Base-by-base conservation (phyloP, 345 rosid species). In the Raphanus sativus region DNA sequence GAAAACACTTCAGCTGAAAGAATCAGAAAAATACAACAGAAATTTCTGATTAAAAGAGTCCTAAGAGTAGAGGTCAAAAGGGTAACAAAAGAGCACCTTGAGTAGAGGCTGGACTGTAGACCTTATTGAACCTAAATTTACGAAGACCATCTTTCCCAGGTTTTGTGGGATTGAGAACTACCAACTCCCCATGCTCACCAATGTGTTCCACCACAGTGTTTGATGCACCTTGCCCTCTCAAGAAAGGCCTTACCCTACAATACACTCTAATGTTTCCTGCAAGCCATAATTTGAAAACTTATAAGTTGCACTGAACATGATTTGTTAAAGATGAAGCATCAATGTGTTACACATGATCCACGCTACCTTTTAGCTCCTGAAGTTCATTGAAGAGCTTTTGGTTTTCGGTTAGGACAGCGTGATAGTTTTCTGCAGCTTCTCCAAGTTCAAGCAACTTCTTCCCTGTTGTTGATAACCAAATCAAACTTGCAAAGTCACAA, bases 201-300 rank as follows among this genome's bases (percentile, higher is more conserved):
- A 87, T 83, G 75, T 68, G 64, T 36, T 95, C 97, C 3, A 95
- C 67, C 10, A 77, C 81, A 4, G 94, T 80, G 52, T 79, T 80
- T 69, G 81, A 82, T 70, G 64, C 85, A 30, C 75, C 59, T 79
- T 95, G 90, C 45, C 89, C 97, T 9, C 83, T 85, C 71, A 89
- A 62, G 81, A 89, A 88, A 58, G 99, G 98, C 77, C 97, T 90
- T 40, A 93, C 75, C 54, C 96, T 87, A 67, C 99, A 95, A 62
- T 78, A 91, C 21, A 95, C 97, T 87, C 97, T 87, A 34, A 93
- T 95, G 71, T 92, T 95, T 76, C 99, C 99, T 95, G 88, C 55
- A 77, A 67, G 29, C 21, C 71, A 55, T 30, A 38, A 29, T 48
- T 36, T 40, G 38, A 68, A 4, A 68, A 21, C 17, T 64, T 74